Conservation (phyloP, 768 basidiomycete genomes). For the Hysterangium stoloniferum region DNA sequence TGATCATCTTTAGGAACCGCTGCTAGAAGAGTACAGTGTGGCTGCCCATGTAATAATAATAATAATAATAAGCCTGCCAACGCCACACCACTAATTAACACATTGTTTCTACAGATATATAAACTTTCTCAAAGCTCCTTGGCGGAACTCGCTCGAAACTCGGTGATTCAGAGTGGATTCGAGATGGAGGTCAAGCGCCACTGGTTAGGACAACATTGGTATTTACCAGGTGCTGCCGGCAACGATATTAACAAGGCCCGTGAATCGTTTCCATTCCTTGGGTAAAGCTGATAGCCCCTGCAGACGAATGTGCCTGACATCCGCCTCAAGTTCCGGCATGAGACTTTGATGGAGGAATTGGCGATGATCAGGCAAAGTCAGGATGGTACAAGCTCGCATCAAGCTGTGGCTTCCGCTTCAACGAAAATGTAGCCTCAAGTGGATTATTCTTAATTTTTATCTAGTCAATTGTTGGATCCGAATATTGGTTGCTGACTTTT, state of each 20-base stretch:
- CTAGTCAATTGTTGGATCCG: no score
- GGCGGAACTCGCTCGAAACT: conserved; percentile 97
- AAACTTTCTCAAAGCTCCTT: conserved; percentile 91
- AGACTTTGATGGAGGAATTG: conserved; percentile 82
- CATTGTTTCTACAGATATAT: conserved; percentile 67
- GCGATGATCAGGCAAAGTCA: conserved; percentile 42
- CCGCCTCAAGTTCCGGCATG: conserved; percentile 84
- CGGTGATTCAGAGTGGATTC: conserved; percentile 93
- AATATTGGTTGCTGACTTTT: no score
- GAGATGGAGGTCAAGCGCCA: conserved; percentile 98
- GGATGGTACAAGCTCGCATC: neutral
- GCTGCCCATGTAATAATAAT: conserved; percentile 77
- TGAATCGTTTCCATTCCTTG: neutral
- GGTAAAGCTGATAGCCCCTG: neutral
- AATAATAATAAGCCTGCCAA: neutral
- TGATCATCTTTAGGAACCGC: conserved; percentile 57
- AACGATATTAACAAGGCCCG: conserved; percentile 93
- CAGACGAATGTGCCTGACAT: conserved; percentile 97
- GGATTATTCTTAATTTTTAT: no score
- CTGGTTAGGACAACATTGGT: conserved; percentile 93
- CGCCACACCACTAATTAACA: neutral
- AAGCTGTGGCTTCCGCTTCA: no score
- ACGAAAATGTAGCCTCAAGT: no score
- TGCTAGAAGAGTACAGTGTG: conserved; percentile 95
- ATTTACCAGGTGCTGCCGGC: conserved; percentile 83